phyloP scores from a whole-genome alignment of 1,139 yeast genomes.

The Saccharomycopsis hybrid region DNA sequence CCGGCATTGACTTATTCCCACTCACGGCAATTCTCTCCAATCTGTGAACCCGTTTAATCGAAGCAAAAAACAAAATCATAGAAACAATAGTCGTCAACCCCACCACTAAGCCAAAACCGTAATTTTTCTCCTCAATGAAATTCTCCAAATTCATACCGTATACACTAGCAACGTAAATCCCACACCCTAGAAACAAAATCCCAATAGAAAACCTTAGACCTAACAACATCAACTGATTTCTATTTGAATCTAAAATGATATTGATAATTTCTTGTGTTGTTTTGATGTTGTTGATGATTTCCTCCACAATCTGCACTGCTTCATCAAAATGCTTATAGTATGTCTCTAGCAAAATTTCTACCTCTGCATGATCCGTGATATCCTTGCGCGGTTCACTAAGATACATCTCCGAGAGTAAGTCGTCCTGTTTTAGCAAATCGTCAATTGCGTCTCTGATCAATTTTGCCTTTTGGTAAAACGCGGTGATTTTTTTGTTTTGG shows the following conservation, averaged over 20 bases:
- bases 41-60: conserved; percentile 34
- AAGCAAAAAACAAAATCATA: conserved; percentile 32
- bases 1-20: conserved; percentile 16
- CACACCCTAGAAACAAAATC: conserved; percentile 75
- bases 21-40: conserved; percentile 40
- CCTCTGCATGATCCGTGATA: conserved; percentile 55
- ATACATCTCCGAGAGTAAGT: conserved; percentile 82
- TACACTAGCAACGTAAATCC: conserved; percentile 68
- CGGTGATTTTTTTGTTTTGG: conserved; percentile 57
- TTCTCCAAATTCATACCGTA: conserved; percentile 96
- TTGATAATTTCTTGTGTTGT: conserved; percentile 96
- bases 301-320: conserved; percentile 88
- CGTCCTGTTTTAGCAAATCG: conserved; percentile 76
- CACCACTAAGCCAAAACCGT: conserved; percentile 60
- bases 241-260: conserved; percentile 87
- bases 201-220: conserved; percentile 82
- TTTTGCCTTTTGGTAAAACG: conserved; percentile 60
- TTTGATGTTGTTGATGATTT: conserved; percentile 74
- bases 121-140: conserved; percentile 69
- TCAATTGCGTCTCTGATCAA: conserved; percentile 67
- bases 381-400: conserved; percentile 38
- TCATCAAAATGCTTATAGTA: conserved; percentile 96
- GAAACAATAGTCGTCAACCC: conserved; percentile 29
- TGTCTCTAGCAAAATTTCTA: conserved; percentile 86
- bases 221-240: conserved; percentile 87